Evolutionary conservation across 192 early-diverging fungal genomes (phyloP).

Genomic region (Backusella morwellensis): DNA sequence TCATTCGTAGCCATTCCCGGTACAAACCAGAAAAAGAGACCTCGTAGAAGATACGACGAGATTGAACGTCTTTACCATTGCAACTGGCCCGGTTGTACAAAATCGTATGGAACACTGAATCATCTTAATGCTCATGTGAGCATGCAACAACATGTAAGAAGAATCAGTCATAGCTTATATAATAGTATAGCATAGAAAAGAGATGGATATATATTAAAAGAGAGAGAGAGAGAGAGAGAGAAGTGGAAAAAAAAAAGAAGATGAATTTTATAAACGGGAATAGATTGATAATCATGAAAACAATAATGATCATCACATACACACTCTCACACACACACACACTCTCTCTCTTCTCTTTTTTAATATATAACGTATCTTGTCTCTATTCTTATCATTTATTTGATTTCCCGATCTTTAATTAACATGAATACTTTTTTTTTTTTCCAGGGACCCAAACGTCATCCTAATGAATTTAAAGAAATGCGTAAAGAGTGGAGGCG

Average conservation of each 20-base stretch:
- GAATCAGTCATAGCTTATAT: background rate
- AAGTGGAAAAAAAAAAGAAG: background rate
- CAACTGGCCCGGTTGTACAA: conserved; percentile 52
- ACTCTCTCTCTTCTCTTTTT: background rate
- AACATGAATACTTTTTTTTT: background rate
- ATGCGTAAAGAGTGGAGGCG: conserved; percentile 53
- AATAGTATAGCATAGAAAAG: too few species aligned
- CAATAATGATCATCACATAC: background rate
- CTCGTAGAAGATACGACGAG: conserved; percentile 56
- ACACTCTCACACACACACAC: background rate
- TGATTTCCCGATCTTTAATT: background rate
- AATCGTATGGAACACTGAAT: conserved; percentile 60
- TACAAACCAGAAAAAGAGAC: conserved; percentile 53
- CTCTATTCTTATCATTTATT: background rate
- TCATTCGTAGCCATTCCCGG: conserved; percentile 52
- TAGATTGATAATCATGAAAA: background rate
- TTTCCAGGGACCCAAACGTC: conserved; percentile 49
- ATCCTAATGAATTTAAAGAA: conserved; percentile 57
- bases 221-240: background rate
- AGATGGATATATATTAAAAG: background rate
- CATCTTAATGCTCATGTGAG: conserved; percentile 62
- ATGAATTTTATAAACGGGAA: background rate
- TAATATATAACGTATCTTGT: background rate
- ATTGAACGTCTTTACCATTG: conserved; percentile 60
- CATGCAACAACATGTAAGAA: conserved; percentile 56